Evolutionary conservation across 371 early-diverging fungal genomes (phyloP).

Genomic region (Apophysomyces trapeziformis): DNA sequence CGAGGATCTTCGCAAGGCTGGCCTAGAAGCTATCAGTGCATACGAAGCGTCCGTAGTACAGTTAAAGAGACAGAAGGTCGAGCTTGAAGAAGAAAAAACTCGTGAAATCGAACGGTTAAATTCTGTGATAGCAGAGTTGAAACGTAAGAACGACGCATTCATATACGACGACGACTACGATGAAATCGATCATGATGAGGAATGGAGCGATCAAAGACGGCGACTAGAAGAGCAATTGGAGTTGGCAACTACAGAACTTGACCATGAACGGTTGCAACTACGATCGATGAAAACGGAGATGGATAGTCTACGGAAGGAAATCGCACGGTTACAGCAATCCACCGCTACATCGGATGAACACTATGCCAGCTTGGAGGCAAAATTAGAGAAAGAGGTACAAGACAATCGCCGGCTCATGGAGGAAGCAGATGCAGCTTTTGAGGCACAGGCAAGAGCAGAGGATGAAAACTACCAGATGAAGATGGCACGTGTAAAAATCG

Average conservation of each 20-base stretch:
- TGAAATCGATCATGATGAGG: conserved; percentile 20
- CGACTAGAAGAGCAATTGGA: conserved; percentile 49
- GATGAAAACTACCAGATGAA: conserved; percentile 46
- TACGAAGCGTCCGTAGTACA: conserved; percentile 46
- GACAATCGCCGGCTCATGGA: conserved; percentile 49
- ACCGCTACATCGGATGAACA: conserved; percentile 26
- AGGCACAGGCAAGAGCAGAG: conserved; percentile 43
- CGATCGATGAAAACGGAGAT: conserved; percentile 25
- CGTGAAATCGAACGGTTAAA: conserved; percentile 16
- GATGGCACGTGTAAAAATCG: conserved; percentile 33
- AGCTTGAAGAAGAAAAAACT: conserved; percentile 16
- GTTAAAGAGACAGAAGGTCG: conserved; percentile 25
- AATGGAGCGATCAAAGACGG: conserved; percentile 38
- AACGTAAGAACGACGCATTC: conserved; percentile 24
- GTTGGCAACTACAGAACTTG: conserved; percentile 37
- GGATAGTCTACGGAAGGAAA: conserved; percentile 24
- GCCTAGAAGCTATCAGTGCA: conserved; percentile 40
- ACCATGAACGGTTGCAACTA: conserved; percentile 26
- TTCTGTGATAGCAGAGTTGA: conserved; percentile 30
- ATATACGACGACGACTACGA: conserved; percentile 24
- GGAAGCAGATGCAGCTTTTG: conserved; percentile 47
- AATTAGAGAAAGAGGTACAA: conserved; percentile 37
- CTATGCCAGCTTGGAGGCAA: conserved; percentile 26
- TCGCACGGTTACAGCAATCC: conserved; percentile 22
- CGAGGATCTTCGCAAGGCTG: conserved; percentile 45